These are phyloP conservation scores for Phalaenopsis hybrid DNA, from an alignment of 116 monocot species.

Conservation along the genomic window DNA sequence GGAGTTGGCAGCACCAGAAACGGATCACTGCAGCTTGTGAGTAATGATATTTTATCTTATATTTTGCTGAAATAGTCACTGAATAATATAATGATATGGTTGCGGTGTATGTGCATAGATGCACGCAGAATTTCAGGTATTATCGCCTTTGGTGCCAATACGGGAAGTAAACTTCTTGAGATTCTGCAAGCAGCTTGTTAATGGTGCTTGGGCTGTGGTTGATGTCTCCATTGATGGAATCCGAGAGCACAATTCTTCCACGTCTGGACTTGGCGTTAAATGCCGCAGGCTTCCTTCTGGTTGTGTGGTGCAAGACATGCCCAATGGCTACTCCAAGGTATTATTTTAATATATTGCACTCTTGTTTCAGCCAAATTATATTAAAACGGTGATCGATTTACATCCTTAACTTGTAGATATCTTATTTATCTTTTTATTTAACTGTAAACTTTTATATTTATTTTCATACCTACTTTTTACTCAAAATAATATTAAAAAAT, in stretches of 20 bases:
- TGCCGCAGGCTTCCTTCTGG: slow-evolving; percentile 94
- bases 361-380: no score
- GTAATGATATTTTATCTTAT: slow-evolving; percentile 3
- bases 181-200: slow-evolving; percentile 86
- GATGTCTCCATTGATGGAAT: slow-evolving; percentile 76
- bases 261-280: slow-evolving; percentile 14
- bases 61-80: background rate
- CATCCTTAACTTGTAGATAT: no score
- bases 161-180: slow-evolving; percentile 75
- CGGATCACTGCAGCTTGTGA: slow-evolving; percentile 85
- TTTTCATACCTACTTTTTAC: no score
- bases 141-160: slow-evolving; percentile 83
- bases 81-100: background rate
- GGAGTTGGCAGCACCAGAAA: slow-evolving; percentile 81
- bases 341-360: no score
- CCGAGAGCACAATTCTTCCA: slow-evolving; percentile 20
- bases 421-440: no score
- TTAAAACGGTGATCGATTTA: no score
- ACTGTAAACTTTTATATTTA: no score
- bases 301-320: slow-evolving; percentile 82
- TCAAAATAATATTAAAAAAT: no score
- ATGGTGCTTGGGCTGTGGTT: slow-evolving; percentile 83
- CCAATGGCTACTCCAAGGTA: slow-evolving; percentile 98
- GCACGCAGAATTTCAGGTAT: slow-evolving; percentile 87
- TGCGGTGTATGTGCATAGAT: slow-evolving; percentile 31